Base-by-base conservation (phyloP, 257 asterid genomes). In the Mentha longifolia region DNA sequence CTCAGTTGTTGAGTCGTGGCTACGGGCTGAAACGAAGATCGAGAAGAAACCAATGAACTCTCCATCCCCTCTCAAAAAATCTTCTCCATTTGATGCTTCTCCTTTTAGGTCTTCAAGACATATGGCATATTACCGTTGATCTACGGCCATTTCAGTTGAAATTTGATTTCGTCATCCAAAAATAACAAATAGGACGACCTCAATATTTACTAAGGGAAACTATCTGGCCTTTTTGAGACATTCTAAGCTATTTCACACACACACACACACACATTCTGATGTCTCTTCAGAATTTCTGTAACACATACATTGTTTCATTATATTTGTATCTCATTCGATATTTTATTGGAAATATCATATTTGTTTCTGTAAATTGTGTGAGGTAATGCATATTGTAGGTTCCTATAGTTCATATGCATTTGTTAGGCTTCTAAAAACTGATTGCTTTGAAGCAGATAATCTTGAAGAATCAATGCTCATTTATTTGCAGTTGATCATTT, bases 1-100 rank as follows among this genome's bases (percentile, higher is more conserved):
- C 58, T 81, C 97, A 8, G 91, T 95, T 25, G 97, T 95, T 6
- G 98, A 95, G 83, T 54, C 84, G 19, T 95, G 99, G 98, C 90
- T 95, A 50, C 79, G 98, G 10, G 72, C 87, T 46, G 97, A 95
- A 83, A 85, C 92, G 54, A 88, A 81, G 82, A 83, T 82, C 51
- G 94, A 84, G 86, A 86, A 89, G 80, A 88, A 82, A 74, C 83
- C 82, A 22, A 9, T 59, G 12, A 81, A 33, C 45, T 13, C 73
- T 74, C 30, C 80, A 22, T 39, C 84, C 59, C 89, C 80, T 65
- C 72, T 50, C 45, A 67, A 71, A 46, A 84, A 80, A 65, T 81
- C 93, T 31, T 84, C 97, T 62, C 95, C 95, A 2, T 84, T 85
- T 55, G 92, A 88, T 77, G 9, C 79, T 54, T 91, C 96, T 65